A percentile compares a stretch with the other conserved stretches of the same genome.
phyloP scores from a whole-genome alignment of 345 rosid genomes.

The Ricinus communis region DNA sequence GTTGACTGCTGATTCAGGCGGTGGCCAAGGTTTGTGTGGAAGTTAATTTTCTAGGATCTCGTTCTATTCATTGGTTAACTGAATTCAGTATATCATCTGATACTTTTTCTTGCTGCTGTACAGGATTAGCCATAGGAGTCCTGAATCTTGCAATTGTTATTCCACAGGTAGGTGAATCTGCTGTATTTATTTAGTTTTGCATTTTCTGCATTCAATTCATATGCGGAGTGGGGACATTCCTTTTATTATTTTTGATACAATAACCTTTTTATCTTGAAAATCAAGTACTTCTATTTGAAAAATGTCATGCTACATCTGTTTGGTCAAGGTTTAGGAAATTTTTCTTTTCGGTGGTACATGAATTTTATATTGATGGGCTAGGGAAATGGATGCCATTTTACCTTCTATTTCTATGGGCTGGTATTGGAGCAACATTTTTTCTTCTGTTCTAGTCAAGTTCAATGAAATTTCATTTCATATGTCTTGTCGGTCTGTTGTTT shows the following conservation, averaged over 20 bases:
- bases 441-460: background rate
- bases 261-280: background rate
- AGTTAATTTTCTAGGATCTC: slow-evolving; percentile 1
- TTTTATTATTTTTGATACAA: background rate
- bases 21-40: slow-evolving; percentile 76
- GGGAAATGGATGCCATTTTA: background rate
- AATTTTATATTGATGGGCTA: background rate
- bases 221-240: background rate
- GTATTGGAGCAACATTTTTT: background rate
- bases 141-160: slow-evolving; percentile 89
- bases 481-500: slow-evolving; percentile 11
- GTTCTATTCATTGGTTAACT: background rate
- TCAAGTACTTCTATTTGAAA: background rate
- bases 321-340: background rate
- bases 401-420: background rate
- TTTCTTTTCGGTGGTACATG: background rate
- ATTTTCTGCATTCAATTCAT: background rate
- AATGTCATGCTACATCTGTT: background rate
- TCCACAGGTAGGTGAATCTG: slow-evolving; percentile 61
- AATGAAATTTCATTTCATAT: slow-evolving; percentile 18
- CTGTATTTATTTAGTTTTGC: background rate
- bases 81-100: background rate
- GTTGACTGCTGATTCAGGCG: slow-evolving; percentile 91
- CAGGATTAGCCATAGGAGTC: slow-evolving; percentile 97
- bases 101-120: slow-evolving; percentile 7